Evolutionary conservation across 2,329 filamentous ascomycete genomes (phyloP).

Genomic region (Teratosphaeria pseudoeucalypti): DNA sequence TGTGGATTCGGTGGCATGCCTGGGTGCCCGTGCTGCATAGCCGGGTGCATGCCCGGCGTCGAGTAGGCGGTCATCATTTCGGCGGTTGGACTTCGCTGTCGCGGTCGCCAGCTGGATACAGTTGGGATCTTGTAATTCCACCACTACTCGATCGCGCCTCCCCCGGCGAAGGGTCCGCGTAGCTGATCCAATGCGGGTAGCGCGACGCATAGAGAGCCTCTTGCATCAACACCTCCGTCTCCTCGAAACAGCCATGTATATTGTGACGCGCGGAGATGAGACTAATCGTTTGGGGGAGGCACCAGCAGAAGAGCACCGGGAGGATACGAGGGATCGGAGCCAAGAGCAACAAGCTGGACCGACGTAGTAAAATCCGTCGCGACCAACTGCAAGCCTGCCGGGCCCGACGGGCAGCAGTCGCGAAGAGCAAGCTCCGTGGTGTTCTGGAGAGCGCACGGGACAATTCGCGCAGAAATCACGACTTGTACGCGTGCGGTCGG

Average conservation of each 20-base stretch:
- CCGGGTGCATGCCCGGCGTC: slow-evolving; percentile 62
- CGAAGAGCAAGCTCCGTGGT: not conserved
- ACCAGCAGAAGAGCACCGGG: not conserved
- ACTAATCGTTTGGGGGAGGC: not conserved
- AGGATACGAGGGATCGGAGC: not conserved
- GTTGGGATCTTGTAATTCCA: not conserved
- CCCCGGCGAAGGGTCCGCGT: slow-evolving; percentile 20
- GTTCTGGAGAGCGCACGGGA: not conserved
- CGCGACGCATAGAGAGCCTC: slow-evolving; percentile 20
- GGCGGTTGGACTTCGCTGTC: slow-evolving; percentile 9
- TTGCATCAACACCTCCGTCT: slow-evolving; percentile 1
- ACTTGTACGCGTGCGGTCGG: not conserved
- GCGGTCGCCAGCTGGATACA: not conserved
- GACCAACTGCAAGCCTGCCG: not conserved
- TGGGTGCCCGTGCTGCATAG: slow-evolving; percentile 49
- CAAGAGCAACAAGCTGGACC: not conserved
- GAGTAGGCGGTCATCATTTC: slow-evolving; percentile 65
- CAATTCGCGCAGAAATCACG: not conserved
- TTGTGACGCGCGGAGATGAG: not conserved
- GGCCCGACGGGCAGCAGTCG: not conserved
- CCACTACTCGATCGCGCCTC: slow-evolving; percentile 8
- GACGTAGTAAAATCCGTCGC: not conserved
- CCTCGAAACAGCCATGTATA: not conserved
- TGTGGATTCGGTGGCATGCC: slow-evolving; percentile 55
- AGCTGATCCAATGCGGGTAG: slow-evolving; percentile 13